phyloP scores from a whole-genome alignment of 1,284 basidiomycete genomes.

The Kalmanozyma brasiliensis region DNA sequence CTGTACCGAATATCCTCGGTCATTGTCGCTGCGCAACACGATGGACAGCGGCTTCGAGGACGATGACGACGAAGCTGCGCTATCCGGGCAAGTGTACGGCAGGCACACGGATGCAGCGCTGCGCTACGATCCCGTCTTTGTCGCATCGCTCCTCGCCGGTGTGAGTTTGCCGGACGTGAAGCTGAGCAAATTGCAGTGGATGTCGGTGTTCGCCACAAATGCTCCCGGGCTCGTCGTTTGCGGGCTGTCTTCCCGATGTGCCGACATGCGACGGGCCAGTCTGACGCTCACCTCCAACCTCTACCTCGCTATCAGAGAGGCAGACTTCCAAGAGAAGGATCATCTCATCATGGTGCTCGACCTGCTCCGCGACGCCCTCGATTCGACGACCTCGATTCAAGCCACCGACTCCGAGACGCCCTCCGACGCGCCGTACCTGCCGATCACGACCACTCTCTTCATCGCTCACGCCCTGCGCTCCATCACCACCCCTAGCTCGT shows the following conservation, averaged over 20 bases:
- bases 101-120: slow-evolving; percentile 25
- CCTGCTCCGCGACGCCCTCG: slow-evolving; percentile 70
- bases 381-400: slow-evolving; percentile 17
- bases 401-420: slow-evolving; percentile 60
- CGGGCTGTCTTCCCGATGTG: slow-evolving; percentile 78
- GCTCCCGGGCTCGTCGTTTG: slow-evolving; percentile 80
- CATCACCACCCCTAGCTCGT: slow-evolving; percentile 81
- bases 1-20: slow-evolving; percentile 77
- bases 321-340: slow-evolving; percentile 81
- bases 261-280: slow-evolving; percentile 73
- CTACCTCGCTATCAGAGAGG: slow-evolving; percentile 70
- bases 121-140: slow-evolving; percentile 83
- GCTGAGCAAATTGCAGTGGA: slow-evolving; percentile 78
- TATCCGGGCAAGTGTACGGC: slow-evolving; percentile 37
- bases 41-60: slow-evolving; percentile 25
- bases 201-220: slow-evolving; percentile 85
- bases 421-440: slow-evolving; percentile 70
- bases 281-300: slow-evolving; percentile 70
- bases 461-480: slow-evolving; percentile 81
- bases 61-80: not conserved
- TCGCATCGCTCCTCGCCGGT: slow-evolving; percentile 77
- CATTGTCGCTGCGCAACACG: slow-evolving; percentile 18
- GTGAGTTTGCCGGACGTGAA: slow-evolving; percentile 73
- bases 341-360: slow-evolving; percentile 81
- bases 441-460: slow-evolving; percentile 82